Percentiles rank a stretch among this genome's conserved stretches.
Conservation (phyloP, 805 yeast genomes). For the Zygotorulaspora danielsina region DNA sequence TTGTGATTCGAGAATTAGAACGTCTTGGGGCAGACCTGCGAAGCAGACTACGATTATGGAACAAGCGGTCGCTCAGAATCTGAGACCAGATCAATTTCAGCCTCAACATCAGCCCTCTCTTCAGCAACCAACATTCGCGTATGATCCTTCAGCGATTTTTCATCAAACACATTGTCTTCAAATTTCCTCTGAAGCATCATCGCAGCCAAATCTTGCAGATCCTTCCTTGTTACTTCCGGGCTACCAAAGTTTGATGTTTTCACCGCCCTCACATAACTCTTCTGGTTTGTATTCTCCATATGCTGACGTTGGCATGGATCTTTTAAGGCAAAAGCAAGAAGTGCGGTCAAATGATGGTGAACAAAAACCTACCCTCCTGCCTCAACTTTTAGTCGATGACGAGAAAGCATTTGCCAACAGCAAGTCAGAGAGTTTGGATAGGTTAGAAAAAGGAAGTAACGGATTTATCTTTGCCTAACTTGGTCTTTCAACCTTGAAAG, state of each 20-base stretch:
- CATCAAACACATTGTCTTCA: neutral
- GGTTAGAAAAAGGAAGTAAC: conserved; percentile 28
- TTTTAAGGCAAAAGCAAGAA: neutral
- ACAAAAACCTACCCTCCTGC: neutral
- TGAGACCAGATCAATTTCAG: conserved; percentile 23
- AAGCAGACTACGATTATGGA: conserved; percentile 23
- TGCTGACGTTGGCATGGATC: conserved; percentile 1
- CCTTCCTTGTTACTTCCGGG: conserved; percentile 13
- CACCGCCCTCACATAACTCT: conserved; percentile 10
- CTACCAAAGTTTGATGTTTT: conserved; percentile 8
- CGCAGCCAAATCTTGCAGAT: neutral
- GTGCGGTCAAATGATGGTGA: neutral
- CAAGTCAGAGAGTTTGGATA: conserved; percentile 15
- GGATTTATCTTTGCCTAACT: conserved; percentile 21
- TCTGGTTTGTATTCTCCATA: conserved; percentile 11
- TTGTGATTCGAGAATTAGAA: conserved; percentile 74
- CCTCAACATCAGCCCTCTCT: conserved; percentile 15
- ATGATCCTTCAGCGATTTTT: conserved; percentile 6
- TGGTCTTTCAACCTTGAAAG: neutral
- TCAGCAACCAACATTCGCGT: conserved; percentile 17
- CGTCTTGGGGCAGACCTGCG: conserved; percentile 80
- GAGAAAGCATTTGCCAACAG: conserved; percentile 11
- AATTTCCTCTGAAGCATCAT: neutral
- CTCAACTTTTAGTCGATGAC: conserved; percentile 12
- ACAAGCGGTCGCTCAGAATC: conserved; percentile 29